These are phyloP conservation scores for Pseudonitzschia pungens DNA, from an alignment of 108 stramenopile species.

Conservation along the genomic window DNA sequence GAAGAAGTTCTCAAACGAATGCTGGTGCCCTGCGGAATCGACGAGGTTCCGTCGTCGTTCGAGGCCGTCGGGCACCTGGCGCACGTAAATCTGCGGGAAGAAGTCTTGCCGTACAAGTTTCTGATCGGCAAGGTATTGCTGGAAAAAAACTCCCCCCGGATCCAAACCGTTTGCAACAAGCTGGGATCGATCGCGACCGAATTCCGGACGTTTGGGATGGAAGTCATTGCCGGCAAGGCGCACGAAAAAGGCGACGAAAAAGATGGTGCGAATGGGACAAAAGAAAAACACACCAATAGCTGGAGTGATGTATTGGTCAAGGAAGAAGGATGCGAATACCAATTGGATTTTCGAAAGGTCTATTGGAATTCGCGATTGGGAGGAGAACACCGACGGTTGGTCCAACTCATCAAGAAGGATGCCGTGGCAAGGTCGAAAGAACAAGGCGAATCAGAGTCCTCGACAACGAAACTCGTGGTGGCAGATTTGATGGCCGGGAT, in stretches of 20 bases:
- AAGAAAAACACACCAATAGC: not conserved
- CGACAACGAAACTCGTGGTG: constrained; percentile 48
- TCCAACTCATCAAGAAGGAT: constrained; percentile 59
- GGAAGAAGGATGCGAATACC: constrained; percentile 88
- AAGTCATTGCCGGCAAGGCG: constrained; percentile 75
- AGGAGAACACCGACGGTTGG: constrained; percentile 87
- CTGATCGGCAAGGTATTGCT: constrained; percentile 91
- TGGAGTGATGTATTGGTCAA: constrained; percentile 70
- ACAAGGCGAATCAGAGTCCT: not conserved
- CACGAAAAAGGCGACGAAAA: constrained; percentile 4
- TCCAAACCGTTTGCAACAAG: constrained; percentile 95
- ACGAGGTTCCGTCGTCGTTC: constrained; percentile 88
- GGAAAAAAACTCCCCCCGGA: constrained; percentile 84
- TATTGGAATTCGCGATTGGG: constrained; percentile 97
- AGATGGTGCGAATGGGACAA: not conserved
- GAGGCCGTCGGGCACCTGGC: constrained; percentile 93
- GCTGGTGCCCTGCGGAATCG: constrained; percentile 41
- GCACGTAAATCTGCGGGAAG: constrained; percentile 93
- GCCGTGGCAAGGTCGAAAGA: constrained; percentile 14
- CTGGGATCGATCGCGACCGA: constrained; percentile 85
- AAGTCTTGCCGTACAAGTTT: constrained; percentile 86
- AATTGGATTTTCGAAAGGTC: constrained; percentile 91
- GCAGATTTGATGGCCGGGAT: constrained; percentile 96
- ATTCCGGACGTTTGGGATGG: constrained; percentile 96
- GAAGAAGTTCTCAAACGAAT: constrained; percentile 75